Evolutionary conservation across 2,329 filamentous ascomycete genomes (phyloP), one percentile per base, ranked within the genome.

Genomic region (Ophiostoma perfectum): DNA sequence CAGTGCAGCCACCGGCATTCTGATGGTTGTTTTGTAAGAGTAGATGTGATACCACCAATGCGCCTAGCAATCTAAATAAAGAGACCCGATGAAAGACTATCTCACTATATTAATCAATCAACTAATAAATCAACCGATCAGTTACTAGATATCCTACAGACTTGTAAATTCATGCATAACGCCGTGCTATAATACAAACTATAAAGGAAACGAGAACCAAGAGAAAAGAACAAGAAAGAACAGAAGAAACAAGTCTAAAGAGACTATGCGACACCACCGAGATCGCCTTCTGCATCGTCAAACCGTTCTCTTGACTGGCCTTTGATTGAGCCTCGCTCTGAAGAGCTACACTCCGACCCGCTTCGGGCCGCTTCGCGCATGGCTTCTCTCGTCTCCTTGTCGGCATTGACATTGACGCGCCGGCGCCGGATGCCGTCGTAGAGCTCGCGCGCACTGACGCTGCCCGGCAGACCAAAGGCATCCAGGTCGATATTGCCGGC

Each of bases 331-430:
- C 7, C 66, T 60, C 36, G 68, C 62, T 39, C 71, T 70, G 3
- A 70, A 68, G 3, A 66, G 16, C 66, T 73, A 52, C 64, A 68
- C 65, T 16, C 66, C 4, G 36, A 62, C 14, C 58, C 36, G 58
- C 58, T 41, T 5, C 36, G 58, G 2, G 39, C 38, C 1, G 39
- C 60, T 18, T 64, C 63, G 5, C 71, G 71, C 68, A 72, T 68
- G 4, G 55, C 68, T 12, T 68, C 69, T 5, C 71, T 69, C 11
- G 44, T 47, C 6, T 70, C 68, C 49, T 70, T 70, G 66, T 52
- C 38, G 14, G 67, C 45, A 47, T 74, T 74, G 67, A 74, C 68
- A 60, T 73, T 74, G 52, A 74, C 69, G 11, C 72, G 71, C 39
- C 62, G 68, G 18, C 44, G 27, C 14, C 68, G 70, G 68, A 74